Evolutionary conservation across 2,329 filamentous ascomycete species (phyloP).

Genomic region (Metarhizium guizhouense): DNA sequence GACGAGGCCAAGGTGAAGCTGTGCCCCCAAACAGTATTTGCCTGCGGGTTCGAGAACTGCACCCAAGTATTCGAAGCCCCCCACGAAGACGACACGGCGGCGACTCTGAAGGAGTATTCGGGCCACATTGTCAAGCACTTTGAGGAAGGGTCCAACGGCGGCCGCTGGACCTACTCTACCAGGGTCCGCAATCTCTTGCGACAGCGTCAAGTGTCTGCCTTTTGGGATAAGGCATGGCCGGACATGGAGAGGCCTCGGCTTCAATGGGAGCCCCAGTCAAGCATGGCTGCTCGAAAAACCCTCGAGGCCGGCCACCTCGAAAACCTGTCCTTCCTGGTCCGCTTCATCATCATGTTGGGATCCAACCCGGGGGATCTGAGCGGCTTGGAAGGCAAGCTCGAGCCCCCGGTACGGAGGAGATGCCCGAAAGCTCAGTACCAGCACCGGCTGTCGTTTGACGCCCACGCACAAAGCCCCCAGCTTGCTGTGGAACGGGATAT

Average conservation of each 20-base stretch:
- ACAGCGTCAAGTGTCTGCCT: slow-evolving; percentile 26
- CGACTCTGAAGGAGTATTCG: slow-evolving; percentile 35
- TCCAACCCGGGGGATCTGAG: slow-evolving; percentile 8
- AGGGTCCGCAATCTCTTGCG: slow-evolving; percentile 35
- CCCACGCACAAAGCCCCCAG: neutral
- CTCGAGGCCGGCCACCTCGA: slow-evolving; percentile 36
- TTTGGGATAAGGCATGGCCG: slow-evolving; percentile 28
- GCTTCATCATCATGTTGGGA: slow-evolving; percentile 30
- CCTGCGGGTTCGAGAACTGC: slow-evolving; percentile 38
- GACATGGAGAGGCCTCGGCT: slow-evolving; percentile 25
- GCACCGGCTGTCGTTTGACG: neutral
- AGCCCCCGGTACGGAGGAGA: slow-evolving; percentile 7
- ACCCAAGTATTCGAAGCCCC: slow-evolving; percentile 33
- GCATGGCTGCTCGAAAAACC: slow-evolving; percentile 31
- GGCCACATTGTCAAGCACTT: slow-evolving; percentile 38
- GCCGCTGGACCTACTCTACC: slow-evolving; percentile 34
- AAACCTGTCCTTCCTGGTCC: slow-evolving; percentile 28
- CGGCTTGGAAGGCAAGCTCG: neutral
- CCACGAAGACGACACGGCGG: slow-evolving; percentile 27
- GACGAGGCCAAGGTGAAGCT: slow-evolving; percentile 33
- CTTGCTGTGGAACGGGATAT: neutral
- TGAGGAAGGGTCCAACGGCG: slow-evolving; percentile 29
- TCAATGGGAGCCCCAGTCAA: slow-evolving; percentile 33
- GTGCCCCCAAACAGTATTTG: slow-evolving; percentile 38
- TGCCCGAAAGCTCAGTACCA: slow-evolving; percentile 3